Base-by-base conservation (phyloP, 148 eudicot genomes). In the Agrostemma githago region DNA sequence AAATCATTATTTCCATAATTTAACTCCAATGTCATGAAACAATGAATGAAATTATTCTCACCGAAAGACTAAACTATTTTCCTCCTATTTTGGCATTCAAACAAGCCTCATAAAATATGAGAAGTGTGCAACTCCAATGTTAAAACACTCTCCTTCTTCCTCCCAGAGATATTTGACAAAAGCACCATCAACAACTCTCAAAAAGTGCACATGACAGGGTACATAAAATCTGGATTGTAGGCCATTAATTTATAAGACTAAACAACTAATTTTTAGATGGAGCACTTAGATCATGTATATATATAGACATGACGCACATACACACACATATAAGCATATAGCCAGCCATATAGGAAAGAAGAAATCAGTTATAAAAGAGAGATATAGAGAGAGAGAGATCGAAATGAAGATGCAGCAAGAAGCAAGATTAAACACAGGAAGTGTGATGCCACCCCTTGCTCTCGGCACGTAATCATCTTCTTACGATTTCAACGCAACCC, bases 401-500 rank as follows among this genome's bases (percentile, higher is more conserved):
- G 62, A 63, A 44, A 83, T 83, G 85, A 83, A 74, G 76, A 51
- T 71, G 57, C 67, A 79, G 71, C 72, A n/a, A n/a, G n/a, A 79
- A 70, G 75, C 82, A 64, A 85, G 81, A 74, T 72, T 88, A 74
- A 84, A 86, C 79, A 74, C 79, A 67, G 89, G 89, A 26, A 75
- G 39, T 54, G 68, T 74, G 75, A 78, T 86, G 67, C 89, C 92
- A 19, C 16, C 78, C 1, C 70, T 88, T 68, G 92, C 88, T 11
- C 67, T 88, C 17, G 92, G 92, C 38, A 88, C 92, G 51, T 88
- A 84, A n/a, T 81, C 89, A 4, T 72, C 15, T 48, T 77, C 85
- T 12, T 81, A 81, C 76, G 86, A 86, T 62, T 14, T 66, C 38
- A 78, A 78, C n/a, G 62, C 84, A 2, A 84, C 88, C 41, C 78